Evolutionary conservation across 2,329 filamentous ascomycete species (phyloP).

Genomic region (Colletotrichum echinochloae): DNA sequence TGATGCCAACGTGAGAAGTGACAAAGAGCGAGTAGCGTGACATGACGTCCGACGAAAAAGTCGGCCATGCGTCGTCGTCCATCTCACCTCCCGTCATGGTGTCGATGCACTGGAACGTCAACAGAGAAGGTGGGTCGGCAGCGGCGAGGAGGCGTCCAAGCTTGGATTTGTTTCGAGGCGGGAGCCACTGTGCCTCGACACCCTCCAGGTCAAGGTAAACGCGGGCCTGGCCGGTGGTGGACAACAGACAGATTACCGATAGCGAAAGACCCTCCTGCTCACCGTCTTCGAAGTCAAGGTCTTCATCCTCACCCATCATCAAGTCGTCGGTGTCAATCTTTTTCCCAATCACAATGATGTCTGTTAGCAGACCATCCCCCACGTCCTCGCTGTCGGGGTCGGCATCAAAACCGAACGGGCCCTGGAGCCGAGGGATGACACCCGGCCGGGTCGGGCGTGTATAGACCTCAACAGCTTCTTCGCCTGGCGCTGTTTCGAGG

Average conservation of each 20-base stretch:
- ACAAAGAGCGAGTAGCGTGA: conserved; percentile 74
- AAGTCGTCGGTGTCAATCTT: conserved; percentile 70
- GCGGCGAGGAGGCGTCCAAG: conserved; percentile 53
- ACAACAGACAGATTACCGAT: conserved; percentile 69
- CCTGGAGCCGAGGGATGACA: conserved; percentile 69
- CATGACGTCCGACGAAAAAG: conserved; percentile 70
- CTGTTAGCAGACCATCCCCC: conserved; percentile 67
- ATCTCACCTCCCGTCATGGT: conserved; percentile 67
- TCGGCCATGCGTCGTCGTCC: conserved; percentile 69
- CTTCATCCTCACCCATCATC: conserved; percentile 74
- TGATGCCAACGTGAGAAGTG: conserved; percentile 71
- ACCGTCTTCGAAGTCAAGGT: conserved; percentile 66
- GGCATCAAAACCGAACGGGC: conserved; percentile 69
- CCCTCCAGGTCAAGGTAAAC: conserved; percentile 72
- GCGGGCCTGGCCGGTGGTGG: conserved; percentile 70
- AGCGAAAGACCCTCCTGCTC: conserved; percentile 72
- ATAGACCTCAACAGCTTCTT: conserved; percentile 67
- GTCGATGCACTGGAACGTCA: conserved; percentile 73
- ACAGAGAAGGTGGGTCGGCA: conserved; percentile 59
- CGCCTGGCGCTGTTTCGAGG: conserved; percentile 62
- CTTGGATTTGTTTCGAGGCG: conserved; percentile 65
- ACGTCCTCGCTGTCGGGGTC: conserved; percentile 69
- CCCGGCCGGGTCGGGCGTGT: conserved; percentile 68
- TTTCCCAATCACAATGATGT: conserved; percentile 72
- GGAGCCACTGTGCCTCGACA: conserved; percentile 75